Evolutionary conservation across 108 stramenopile genomes (phyloP), one percentile per base, ranked within the genome.

Genomic region (Craspedostauros australis): DNA sequence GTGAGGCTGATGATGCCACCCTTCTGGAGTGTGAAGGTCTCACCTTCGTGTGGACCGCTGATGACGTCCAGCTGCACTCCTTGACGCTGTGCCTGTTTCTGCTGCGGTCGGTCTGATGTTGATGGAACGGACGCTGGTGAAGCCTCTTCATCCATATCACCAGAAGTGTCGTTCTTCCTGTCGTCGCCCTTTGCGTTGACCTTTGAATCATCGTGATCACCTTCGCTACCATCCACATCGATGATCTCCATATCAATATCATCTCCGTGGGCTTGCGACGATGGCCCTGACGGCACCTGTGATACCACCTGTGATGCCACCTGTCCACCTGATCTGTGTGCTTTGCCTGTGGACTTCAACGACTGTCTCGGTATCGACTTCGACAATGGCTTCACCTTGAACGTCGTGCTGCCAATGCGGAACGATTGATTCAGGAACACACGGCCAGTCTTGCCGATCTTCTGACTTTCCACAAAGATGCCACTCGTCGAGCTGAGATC

Each of bases 401-500:
- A 18, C 4, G 31, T 23, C 0, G 73, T 54, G 5, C 42, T 38
- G 1, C 82, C 82, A 36, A 83, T 60, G 9, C 25, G 42, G 29
- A 83, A 70, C 25, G 48, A 56, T 38, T 68, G 56, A 12, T 73
- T 73, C n/a, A 49, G 34, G 48, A 79, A 79, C 0, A 71, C 71
- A 24, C 68, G 64, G 22, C 25, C 54, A 24, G 55, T 52, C 27
- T 76, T 74, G 4, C 77, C 76, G 31, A 79, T 50, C 28, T 29
- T 31, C 7, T 29, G 50, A 20, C 56, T 54, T 41, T 76, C 76
- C 47, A 83, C 52, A 40, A 66, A 62, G 3, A 76, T 70, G 19
- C 74, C 74, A 39, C 47, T 54, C 20, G 52, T 23, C 7, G 80
- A 72, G 20, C 66, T 70, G 39, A 83, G 61, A 29, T 83, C 82